Evolutionary conservation across 257 asterid species (phyloP).

Genomic region (Cinchona pubescens): DNA sequence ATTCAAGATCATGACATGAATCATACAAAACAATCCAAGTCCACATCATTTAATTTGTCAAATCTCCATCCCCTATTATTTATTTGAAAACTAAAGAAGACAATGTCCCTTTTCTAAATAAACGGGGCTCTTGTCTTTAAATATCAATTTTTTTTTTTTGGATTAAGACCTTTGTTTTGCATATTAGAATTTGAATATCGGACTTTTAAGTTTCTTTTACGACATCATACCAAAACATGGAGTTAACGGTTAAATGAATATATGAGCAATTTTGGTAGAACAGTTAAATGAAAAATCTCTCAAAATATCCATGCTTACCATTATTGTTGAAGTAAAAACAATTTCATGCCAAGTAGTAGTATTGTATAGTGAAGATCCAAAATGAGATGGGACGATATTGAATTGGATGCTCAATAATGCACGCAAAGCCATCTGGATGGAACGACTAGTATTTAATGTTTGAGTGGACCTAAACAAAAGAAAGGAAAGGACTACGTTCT

Average conservation of each 20-base stretch:
- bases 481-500: conserved; percentile 3
- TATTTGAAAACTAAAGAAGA: neutral
- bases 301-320: too few species aligned
- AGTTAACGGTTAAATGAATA: too few species aligned
- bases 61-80: conserved; percentile 7
- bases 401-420: conserved; percentile 17
- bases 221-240: too few species aligned
- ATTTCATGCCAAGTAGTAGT: too few species aligned
- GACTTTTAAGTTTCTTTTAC: too few species aligned
- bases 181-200: too few species aligned
- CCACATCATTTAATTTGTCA: conserved; percentile 19
- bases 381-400: neutral
- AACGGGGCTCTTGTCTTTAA: neutral
- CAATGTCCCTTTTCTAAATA: neutral
- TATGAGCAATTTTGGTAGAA: too few species aligned
- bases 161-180: neutral
- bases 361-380: too few species aligned
- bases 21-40: conserved; percentile 6
- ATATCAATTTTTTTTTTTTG: neutral
- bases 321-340: too few species aligned
- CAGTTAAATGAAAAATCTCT: too few species aligned
- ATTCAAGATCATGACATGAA: conserved; percentile 2
- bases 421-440: conserved; percentile 16
- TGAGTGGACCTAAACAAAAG: conserved; percentile 17
- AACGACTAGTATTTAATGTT: conserved; percentile 7